Percentiles rank a stretch among this genome's conserved stretches.
These are phyloP conservation scores for Cantharellus anzutake DNA, from an alignment of 768 basidiomycete genomes.

Conservation along the genomic window DNA sequence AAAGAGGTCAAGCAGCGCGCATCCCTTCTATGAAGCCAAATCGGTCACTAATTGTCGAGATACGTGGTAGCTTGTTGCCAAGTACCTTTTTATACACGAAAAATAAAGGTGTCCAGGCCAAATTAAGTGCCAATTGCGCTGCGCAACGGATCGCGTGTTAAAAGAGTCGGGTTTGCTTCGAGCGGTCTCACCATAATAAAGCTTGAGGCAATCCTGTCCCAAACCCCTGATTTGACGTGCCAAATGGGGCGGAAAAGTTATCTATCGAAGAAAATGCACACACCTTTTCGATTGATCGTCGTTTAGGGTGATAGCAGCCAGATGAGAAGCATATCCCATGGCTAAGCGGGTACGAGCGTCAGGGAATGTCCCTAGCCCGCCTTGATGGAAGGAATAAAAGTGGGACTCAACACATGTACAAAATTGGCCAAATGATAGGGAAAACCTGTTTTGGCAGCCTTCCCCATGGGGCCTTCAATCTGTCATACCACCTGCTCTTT, in stretches of 20 bases:
- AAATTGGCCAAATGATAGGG: conserved; percentile 36
- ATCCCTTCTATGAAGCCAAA: conserved; percentile 23
- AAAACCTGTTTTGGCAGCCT: conserved; percentile 34
- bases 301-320: conserved; percentile 34
- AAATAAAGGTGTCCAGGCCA: conserved; percentile 46
- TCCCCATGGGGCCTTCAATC: conserved; percentile 30
- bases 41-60: not conserved
- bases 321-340: conserved; percentile 52
- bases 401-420: conserved; percentile 21
- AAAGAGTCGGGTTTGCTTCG: not conserved
- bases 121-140: conserved; percentile 37
- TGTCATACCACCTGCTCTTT: conserved; percentile 38
- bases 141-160: not conserved
- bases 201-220: conserved; percentile 29
- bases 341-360: conserved; percentile 13
- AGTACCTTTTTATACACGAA: conserved; percentile 31
- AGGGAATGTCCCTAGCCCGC: conserved; percentile 2
- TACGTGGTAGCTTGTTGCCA: not conserved
- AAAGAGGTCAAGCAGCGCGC: conserved; percentile 35
- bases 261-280: conserved; percentile 12
- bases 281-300: conserved; percentile 24
- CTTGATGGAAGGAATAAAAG: conserved; percentile 4
- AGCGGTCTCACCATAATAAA: conserved; percentile 27
- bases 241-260: not conserved
- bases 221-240: conserved; percentile 16